phyloP scores from a whole-genome alignment of 495 filamentous ascomycete species.

The Tuber magnatum region DNA sequence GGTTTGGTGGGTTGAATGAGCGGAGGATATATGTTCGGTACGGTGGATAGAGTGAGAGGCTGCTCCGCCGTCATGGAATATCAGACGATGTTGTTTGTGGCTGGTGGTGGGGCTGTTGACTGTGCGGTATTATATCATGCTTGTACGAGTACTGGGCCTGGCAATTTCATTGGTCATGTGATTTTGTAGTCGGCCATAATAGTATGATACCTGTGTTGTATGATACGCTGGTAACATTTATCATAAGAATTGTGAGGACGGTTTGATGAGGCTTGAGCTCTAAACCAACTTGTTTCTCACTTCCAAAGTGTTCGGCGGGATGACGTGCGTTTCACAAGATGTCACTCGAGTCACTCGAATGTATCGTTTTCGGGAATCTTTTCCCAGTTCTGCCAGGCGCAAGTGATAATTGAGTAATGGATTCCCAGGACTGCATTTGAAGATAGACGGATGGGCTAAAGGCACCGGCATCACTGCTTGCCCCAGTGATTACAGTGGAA shows the following conservation, averaged over 20 bases:
- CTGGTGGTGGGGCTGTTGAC: neutral
- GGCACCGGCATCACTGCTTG: neutral
- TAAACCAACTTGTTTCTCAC: neutral
- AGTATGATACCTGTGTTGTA: neutral
- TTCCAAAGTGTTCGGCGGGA: neutral
- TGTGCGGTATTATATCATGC: too few species aligned
- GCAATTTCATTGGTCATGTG: neutral
- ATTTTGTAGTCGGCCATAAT: neutral
- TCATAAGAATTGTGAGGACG: neutral
- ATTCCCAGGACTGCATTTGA: neutral
- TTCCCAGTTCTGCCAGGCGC: neutral
- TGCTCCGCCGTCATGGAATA: neutral
- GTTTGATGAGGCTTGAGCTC: neutral
- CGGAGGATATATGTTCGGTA: too few species aligned
- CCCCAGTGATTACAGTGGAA: neutral
- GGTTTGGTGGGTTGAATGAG: neutral
- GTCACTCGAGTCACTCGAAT: slow-evolving; percentile 1
- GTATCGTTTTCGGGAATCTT: neutral
- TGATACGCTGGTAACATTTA: neutral
- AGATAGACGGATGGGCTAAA: neutral
- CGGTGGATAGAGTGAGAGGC: too few species aligned
- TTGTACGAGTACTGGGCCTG: too few species aligned
- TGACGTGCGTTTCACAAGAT: neutral
- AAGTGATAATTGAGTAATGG: neutral
- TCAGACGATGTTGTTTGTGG: neutral